Conservation (phyloP, 495 filamentous ascomycete species). For the Chaetomium cochliodes region DNA sequence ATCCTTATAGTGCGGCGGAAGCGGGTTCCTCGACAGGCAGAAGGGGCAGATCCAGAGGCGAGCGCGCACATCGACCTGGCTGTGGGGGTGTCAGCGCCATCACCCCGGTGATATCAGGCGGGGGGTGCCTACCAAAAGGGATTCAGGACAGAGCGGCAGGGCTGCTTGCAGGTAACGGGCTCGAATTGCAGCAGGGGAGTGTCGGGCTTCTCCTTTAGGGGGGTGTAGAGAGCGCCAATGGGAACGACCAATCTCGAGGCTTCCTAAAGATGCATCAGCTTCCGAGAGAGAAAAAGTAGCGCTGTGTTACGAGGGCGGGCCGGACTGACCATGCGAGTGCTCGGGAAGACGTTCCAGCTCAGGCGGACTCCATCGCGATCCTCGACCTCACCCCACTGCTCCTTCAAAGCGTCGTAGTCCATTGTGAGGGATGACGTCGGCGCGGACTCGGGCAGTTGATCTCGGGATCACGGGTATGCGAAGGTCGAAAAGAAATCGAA, state of each 20-base stretch:
- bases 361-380: constrained; percentile 95
- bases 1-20: constrained; percentile 98
- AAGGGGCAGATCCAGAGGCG: constrained; percentile 98
- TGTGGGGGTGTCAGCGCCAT: constrained; percentile 43
- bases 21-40: constrained; percentile 89
- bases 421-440: constrained; percentile 33
- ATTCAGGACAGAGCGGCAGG: constrained; percentile 94
- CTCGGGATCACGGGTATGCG: not conserved
- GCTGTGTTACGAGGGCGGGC: not conserved
- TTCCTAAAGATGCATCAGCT: constrained; percentile 59
- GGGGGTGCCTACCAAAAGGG: constrained; percentile 74
- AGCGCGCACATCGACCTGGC: constrained; percentile 92
- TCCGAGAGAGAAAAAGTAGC: constrained; percentile 13
- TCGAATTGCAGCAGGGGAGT: constrained; percentile 91
- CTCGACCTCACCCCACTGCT: constrained; percentile 96
- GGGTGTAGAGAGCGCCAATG: constrained; percentile 94
- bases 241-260: constrained; percentile 95
- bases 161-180: constrained; percentile 94
- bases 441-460: constrained; percentile 4
- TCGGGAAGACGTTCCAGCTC: constrained; percentile 99
- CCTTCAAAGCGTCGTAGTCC: constrained; percentile 72
- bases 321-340: constrained; percentile 79
- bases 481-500: not conserved
- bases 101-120: constrained; percentile 6
- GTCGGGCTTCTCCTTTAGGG: constrained; percentile 91